Conservation (phyloP, 768 basidiomycete species). For the Strobilomyces echinocephalus region DNA sequence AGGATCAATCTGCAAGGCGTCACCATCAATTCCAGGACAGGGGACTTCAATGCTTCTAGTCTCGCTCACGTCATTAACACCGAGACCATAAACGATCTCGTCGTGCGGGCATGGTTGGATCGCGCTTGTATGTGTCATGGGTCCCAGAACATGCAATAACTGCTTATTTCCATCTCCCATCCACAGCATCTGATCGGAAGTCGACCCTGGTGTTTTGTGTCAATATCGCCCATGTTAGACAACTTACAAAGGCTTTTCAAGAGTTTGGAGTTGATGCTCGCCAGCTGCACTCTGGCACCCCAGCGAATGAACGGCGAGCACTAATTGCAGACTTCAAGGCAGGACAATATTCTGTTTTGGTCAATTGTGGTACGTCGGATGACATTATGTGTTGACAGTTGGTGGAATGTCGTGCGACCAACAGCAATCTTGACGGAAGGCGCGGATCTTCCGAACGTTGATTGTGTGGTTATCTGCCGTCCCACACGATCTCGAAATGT, state of each 20-base stretch:
- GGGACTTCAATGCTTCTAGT: constrained; percentile 78
- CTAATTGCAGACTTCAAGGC: constrained; percentile 64
- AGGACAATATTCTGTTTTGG: constrained; percentile 75
- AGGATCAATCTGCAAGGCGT: constrained; percentile 67
- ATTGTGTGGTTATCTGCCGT: constrained; percentile 82
- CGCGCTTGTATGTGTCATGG: constrained; percentile 56
- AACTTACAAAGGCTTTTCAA: constrained; percentile 69
- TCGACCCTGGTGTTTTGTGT: constrained; percentile 94
- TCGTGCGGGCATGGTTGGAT: constrained; percentile 83
- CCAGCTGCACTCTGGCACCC: constrained; percentile 69
- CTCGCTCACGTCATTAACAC: constrained; percentile 83
- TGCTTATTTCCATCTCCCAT: not conserved
- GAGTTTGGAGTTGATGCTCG: constrained; percentile 79
- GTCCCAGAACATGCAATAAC: constrained; percentile 2
- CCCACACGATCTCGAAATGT: constrained; percentile 88
- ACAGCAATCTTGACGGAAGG: constrained; percentile 87
- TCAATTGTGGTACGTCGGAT: constrained; percentile 75
- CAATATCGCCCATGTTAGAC: constrained; percentile 72
- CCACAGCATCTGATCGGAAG: constrained; percentile 50
- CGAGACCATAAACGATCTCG: constrained; percentile 64
- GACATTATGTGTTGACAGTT: not conserved
- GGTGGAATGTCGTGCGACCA: not conserved
- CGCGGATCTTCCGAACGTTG: constrained; percentile 91
- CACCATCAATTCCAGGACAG: constrained; percentile 57
- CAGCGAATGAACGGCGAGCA: constrained; percentile 53